These are phyloP conservation scores for Immersiella caudata DNA, from an alignment of 495 filamentous ascomycete species.

Conservation along the genomic window DNA sequence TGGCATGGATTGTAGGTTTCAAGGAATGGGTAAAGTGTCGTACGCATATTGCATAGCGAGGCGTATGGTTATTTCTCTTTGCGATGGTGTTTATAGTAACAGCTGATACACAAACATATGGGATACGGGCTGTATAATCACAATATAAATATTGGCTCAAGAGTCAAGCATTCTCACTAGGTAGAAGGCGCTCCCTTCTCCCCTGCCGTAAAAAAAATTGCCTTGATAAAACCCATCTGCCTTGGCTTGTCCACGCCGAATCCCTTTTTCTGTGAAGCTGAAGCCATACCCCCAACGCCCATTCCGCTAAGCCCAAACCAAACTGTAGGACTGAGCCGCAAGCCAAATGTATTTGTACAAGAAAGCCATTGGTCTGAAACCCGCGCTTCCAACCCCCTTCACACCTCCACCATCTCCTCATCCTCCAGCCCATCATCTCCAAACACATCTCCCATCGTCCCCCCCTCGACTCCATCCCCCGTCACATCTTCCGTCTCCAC, in stretches of 20 bases:
- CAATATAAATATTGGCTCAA: neutral
- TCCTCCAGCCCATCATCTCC: slow-evolving; percentile 37
- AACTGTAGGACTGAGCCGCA: neutral
- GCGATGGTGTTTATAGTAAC: neutral
- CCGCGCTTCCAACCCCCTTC: neutral
- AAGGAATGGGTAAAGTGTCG: slow-evolving; percentile 1
- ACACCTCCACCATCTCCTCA: slow-evolving; percentile 49
- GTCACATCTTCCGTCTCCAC: slow-evolving; percentile 46
- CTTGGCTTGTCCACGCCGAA: neutral
- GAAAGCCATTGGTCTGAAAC: neutral
- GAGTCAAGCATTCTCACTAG: neutral
- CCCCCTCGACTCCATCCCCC: slow-evolving; percentile 40
- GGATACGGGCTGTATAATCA: neutral
- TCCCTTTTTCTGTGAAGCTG: neutral
- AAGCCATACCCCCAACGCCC: neutral
- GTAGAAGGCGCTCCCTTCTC: neutral
- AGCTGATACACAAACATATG: neutral
- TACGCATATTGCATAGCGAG: slow-evolving; percentile 36
- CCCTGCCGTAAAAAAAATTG: neutral
- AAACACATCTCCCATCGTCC: slow-evolving; percentile 56
- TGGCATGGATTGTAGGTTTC: neutral
- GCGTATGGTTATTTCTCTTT: slow-evolving; percentile 21
- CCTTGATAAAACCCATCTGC: neutral
- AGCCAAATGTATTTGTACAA: neutral
- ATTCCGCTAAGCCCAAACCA: neutral